These are phyloP conservation scores for Pseudisothecium myosuroides DNA, from an alignment of 225 moss, liverwort and hornwort species.

Conservation along the genomic window DNA sequence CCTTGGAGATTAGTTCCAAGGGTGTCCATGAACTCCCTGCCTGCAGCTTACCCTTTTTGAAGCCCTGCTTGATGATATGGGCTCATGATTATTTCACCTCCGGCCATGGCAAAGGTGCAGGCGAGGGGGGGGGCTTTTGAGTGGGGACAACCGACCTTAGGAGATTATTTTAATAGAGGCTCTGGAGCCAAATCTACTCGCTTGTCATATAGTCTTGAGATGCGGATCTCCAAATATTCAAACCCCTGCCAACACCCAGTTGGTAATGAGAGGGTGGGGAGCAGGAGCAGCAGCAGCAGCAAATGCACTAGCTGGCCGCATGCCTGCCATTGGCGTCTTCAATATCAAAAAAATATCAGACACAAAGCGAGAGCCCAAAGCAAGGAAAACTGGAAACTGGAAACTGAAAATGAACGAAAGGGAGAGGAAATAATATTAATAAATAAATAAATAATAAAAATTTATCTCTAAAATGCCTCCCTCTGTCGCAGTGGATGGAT, in stretches of 20 bases:
- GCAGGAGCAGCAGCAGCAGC: neutral
- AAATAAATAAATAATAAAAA: neutral
- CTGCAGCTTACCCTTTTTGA: neutral
- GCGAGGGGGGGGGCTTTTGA: neutral
- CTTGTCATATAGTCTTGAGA: slow-evolving; percentile 28
- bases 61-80: neutral
- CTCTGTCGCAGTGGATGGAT: no score
- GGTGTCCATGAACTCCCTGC: neutral
- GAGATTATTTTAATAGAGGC: neutral
- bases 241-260: slow-evolving; percentile 14
- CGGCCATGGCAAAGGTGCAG: neutral
- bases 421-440: no score
- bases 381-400: no score
- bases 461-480: neutral
- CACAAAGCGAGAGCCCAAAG: neutral
- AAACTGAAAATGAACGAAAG: no score
- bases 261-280: slow-evolving; percentile 30
- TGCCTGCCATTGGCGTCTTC: slow-evolving; percentile 1
- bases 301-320: neutral
- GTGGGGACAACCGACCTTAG: slow-evolving; percentile 6
- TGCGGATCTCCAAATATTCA: slow-evolving; percentile 32
- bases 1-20: neutral
- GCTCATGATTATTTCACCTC: neutral
- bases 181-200: slow-evolving; percentile 13
- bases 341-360: neutral